Percentiles rank a stretch among this genome's conserved stretches.
These are phyloP conservation scores for Kodamaea fukazawae DNA, from an alignment of 805 yeast genomes.

Conservation along the genomic window DNA sequence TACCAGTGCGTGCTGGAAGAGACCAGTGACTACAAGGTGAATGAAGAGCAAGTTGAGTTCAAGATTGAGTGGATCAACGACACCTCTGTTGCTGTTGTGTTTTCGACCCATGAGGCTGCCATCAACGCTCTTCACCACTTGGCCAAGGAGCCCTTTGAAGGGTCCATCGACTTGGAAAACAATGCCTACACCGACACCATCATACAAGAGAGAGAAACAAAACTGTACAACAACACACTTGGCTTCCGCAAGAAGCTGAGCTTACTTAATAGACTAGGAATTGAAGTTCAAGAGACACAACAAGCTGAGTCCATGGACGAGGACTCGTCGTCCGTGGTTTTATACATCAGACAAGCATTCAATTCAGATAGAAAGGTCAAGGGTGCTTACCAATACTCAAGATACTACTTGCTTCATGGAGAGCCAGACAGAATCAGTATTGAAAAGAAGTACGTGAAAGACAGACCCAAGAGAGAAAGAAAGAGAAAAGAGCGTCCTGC, in stretches of 20 bases:
- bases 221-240: conserved; percentile 38
- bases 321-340: conserved; percentile 34
- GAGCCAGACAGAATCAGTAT: conserved; percentile 54
- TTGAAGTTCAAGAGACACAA: conserved; percentile 9
- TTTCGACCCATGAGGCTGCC: conserved; percentile 44
- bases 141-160: conserved; percentile 3
- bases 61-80: conserved; percentile 68
- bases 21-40: conserved; percentile 13
- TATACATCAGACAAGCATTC: conserved; percentile 50
- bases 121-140: conserved; percentile 28
- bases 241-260: conserved; percentile 31
- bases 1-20: conserved; percentile 16
- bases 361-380: conserved; percentile 54
- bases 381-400: conserved; percentile 55
- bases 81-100: conserved; percentile 53
- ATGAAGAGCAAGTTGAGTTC: conserved; percentile 34
- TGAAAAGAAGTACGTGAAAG: conserved; percentile 11
- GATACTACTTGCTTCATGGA: conserved; percentile 68
- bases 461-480: conserved; percentile 5
- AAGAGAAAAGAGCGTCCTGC: conserved; percentile 7
- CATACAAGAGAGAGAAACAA: conserved; percentile 39
- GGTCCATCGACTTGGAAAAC: conserved; percentile 5
- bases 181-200: conserved; percentile 20
- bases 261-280: conserved; percentile 29
- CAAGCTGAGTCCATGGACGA: conserved; percentile 32